Conservation (phyloP, 805 yeast genomes). For the Cyberlindnera sargentensis region DNA sequence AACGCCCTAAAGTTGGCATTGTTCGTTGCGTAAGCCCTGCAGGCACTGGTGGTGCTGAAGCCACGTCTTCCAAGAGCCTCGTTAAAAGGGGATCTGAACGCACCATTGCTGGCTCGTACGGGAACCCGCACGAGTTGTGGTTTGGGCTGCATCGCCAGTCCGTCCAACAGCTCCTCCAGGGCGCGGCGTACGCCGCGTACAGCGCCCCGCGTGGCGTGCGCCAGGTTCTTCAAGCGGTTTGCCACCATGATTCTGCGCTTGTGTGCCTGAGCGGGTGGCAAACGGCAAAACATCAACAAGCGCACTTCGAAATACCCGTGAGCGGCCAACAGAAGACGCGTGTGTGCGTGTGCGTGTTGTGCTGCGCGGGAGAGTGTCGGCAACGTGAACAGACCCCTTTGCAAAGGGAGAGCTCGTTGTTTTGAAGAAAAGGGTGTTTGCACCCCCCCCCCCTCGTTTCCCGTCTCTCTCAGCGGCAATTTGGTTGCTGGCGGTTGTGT, state of each 20-base stretch:
- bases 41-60: constrained; percentile 16
- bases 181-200: constrained; percentile 40
- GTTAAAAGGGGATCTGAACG: constrained; percentile 13
- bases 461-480: too few relatives aligned
- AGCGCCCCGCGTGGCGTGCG: constrained; percentile 38
- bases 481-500: too few relatives aligned
- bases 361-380: too few relatives aligned
- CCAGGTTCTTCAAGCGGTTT: constrained; percentile 34
- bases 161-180: constrained; percentile 37
- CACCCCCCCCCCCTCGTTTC: too few relatives aligned
- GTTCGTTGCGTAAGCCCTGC: constrained; percentile 8
- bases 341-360: too few relatives aligned
- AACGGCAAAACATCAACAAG: too few relatives aligned
- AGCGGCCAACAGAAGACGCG: too few relatives aligned
- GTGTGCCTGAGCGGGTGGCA: too few relatives aligned
- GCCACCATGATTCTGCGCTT: constrained; percentile 24
- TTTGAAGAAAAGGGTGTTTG: too few relatives aligned
- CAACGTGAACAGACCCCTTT: too few relatives aligned
- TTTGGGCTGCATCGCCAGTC: constrained; percentile 28
- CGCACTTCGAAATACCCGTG: too few relatives aligned
- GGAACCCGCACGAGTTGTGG: constrained; percentile 34
- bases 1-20: constrained; percentile 4
- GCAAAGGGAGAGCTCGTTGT: too few relatives aligned
- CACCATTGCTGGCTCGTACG: constrained; percentile 22
- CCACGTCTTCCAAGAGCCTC: constrained; percentile 16